Evolutionary conservation across 139 green algal genomes (phyloP), one percentile per base, ranked within the genome.

Genomic region (Coelastrella sp.): DNA sequence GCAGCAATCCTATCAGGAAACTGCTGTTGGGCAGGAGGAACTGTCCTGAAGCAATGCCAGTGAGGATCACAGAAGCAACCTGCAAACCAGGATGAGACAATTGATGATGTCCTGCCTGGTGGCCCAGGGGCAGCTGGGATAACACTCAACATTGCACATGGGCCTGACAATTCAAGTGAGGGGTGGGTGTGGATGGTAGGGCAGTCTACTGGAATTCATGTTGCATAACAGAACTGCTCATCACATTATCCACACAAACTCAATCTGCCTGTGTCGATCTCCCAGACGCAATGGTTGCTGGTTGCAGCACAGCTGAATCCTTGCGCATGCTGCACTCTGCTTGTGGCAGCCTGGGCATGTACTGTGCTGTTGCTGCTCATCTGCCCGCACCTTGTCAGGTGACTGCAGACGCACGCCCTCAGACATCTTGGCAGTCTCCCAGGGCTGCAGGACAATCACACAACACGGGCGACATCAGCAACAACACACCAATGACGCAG

Each of bases 1-100:
- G 76, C 60, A 96, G 80, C 78, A 96, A 78, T 24, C 92, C 93
- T 10, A 93, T 87, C 4, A 93, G 92, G 10, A 95, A 73, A 88
- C 96, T 93, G 6, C 94, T 94, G 24, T 91, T 92, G 19, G 92
- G 90, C 49, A 97, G 84, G 70, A 97, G 93, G 91, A 96, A 97
- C 6, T 68, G 57, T 3, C 95, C 94, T 0, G 56, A 79, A 65
- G 92, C 85, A 11, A 97, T 86, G 72, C 94, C 91, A 0, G 74
- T 14, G 79, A 97, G 58, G 24, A 97, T 91, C 7, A 10, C 7
- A 0, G 49, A 8, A 1, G 95, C 96, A 49, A 97, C 96, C 94
- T 96, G 91, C 49, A 15, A 19, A 86, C 10, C 72, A 78, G 17
- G 72, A 20, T 70, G 14, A 12, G 5, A 70, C 14, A 1, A 70